phyloP scores from a whole-genome alignment of 371 early-diverging fungal species.

The Syncephalastrum sp. region DNA sequence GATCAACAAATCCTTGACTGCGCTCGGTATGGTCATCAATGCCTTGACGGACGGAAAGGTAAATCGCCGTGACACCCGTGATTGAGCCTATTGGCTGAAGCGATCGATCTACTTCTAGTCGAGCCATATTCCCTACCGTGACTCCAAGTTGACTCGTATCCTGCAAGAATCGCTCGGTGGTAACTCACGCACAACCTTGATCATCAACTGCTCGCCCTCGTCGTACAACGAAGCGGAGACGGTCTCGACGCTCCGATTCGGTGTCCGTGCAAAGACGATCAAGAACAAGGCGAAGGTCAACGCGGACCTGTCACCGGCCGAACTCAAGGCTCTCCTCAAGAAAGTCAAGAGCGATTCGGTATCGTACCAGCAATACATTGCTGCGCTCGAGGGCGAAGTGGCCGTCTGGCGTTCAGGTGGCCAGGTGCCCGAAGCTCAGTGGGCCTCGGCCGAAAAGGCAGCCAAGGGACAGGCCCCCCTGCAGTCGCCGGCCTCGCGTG shows the following conservation, averaged over 20 bases:
- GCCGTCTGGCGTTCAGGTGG: conserved; percentile 84
- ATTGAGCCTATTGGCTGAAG: conserved; percentile 2
- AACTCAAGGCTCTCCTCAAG: conserved; percentile 89
- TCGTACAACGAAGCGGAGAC: conserved; percentile 74
- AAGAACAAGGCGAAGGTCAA: conserved; percentile 95
- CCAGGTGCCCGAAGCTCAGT: conserved; percentile 66
- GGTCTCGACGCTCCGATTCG: conserved; percentile 86
- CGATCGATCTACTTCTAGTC: conserved; percentile 8
- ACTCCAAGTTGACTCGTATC: conserved; percentile 91
- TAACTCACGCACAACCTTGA: conserved; percentile 79
- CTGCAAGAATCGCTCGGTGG: conserved; percentile 84
- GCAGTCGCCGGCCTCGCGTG: conserved; percentile 43
- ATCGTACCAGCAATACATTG: conserved; percentile 75
- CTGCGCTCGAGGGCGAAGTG: conserved; percentile 83
- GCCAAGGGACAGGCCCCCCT: conserved; percentile 40
- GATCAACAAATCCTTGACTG: conserved; percentile 97
- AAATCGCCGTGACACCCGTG: conserved; percentile 8
- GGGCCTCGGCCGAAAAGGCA: conserved; percentile 71
- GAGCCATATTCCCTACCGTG: conserved; percentile 84
- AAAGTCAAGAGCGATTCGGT: conserved; percentile 77
- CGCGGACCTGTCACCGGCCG: conserved; percentile 86
- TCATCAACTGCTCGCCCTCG: conserved; percentile 79
- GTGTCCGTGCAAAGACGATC: conserved; percentile 76
- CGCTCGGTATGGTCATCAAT: conserved; percentile 98
- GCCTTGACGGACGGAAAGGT: conserved; percentile 90